These are phyloP conservation scores for Pseudogymnoascus sp. DNA, from an alignment of 2,329 filamentous ascomycete genomes.

Conservation along the genomic window DNA sequence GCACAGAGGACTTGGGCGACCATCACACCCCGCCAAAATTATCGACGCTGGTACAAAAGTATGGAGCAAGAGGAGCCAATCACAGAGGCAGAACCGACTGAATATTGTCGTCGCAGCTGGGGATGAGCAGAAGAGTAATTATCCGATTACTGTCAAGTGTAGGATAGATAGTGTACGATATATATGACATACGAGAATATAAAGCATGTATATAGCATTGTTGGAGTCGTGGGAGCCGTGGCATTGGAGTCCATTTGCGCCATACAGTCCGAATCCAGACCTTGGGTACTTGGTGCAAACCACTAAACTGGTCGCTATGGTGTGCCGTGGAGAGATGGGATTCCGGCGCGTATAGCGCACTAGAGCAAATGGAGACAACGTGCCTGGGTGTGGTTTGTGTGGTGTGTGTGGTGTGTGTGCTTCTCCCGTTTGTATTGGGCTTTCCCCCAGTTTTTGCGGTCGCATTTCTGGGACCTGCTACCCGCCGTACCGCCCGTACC, in stretches of 20 bases:
- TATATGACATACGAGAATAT: neutral
- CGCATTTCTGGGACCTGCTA: neutral
- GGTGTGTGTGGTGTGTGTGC: neutral
- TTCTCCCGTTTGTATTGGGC: neutral
- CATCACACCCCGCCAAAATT: neutral
- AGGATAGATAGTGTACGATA: neutral
- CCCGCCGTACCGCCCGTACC: slow-evolving; percentile 1
- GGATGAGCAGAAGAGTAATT: neutral
- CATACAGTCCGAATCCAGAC: neutral
- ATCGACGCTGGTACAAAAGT: too few relatives aligned
- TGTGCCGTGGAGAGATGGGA: neutral
- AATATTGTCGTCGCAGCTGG: neutral
- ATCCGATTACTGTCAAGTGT: neutral
- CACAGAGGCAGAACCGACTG: neutral
- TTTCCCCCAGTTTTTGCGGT: neutral
- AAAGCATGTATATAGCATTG: neutral
- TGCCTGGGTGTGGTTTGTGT: neutral
- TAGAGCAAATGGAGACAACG: neutral
- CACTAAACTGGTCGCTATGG: neutral
- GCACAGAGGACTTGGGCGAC: neutral
- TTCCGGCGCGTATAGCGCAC: neutral
- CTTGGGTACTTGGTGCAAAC: neutral
- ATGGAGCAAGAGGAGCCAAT: neutral
- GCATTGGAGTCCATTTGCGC: neutral
- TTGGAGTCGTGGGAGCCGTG: neutral